phyloP scores from a whole-genome alignment of 192 early-diverging fungal genomes.

The Umbelopsis vinacea region DNA sequence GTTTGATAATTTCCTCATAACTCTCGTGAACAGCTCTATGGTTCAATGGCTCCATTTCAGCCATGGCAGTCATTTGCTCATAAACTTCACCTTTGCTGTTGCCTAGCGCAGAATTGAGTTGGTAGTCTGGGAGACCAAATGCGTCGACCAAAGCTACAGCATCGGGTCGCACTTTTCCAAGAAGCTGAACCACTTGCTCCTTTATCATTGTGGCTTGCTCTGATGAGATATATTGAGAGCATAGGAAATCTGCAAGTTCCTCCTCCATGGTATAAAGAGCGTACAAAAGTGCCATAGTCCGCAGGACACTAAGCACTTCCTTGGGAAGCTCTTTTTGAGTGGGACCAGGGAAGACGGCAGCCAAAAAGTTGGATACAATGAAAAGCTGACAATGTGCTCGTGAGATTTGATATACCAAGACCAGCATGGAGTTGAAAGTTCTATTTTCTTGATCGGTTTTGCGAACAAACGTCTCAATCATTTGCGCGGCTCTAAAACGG shows the following conservation, averaged over 20 bases:
- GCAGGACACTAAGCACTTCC: constrained; percentile 46
- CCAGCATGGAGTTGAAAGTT: constrained; percentile 75
- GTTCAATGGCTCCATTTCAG: constrained; percentile 77
- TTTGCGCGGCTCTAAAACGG: constrained; percentile 63
- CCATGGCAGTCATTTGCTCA: constrained; percentile 72
- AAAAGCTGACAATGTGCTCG: constrained; percentile 80
- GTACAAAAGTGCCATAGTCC: constrained; percentile 49
- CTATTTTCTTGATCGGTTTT: constrained; percentile 59
- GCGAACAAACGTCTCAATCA: constrained; percentile 67
- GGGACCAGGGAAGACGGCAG: constrained; percentile 52
- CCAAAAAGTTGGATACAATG: constrained; percentile 73
- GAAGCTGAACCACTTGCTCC: constrained; percentile 49
- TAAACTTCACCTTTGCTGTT: constrained; percentile 77
- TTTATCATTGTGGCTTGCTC: constrained; percentile 56
- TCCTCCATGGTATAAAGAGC: constrained; percentile 67
- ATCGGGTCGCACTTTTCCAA: constrained; percentile 74
- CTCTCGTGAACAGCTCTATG: constrained; percentile 55
- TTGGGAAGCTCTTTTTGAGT: constrained; percentile 33
- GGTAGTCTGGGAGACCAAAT: constrained; percentile 74
- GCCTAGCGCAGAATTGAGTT: constrained; percentile 80
- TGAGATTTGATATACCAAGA: constrained; percentile 72
- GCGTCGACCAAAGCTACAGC: constrained; percentile 81
- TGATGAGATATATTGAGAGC: constrained; percentile 56
- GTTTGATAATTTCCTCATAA: constrained; percentile 50
- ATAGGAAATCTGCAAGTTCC: constrained; percentile 66